Percentiles rank a stretch among this genome's conserved stretches.
Conservation (phyloP, 2,329 filamentous ascomycete species). For the Fusarium sp. region DNA sequence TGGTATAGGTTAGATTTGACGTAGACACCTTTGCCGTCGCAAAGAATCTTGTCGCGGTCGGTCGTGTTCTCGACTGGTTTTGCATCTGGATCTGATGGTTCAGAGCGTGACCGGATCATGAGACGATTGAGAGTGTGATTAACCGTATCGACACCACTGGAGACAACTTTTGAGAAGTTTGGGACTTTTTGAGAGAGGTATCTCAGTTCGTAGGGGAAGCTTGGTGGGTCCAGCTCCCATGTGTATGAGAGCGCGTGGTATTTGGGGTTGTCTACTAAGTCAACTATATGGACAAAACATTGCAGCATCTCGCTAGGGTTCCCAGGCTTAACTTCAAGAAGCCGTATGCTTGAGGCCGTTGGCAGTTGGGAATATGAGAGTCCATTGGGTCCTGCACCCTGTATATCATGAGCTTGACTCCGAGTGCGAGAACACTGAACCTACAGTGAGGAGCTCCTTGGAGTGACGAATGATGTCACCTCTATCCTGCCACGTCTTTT, state of each 20-base stretch:
- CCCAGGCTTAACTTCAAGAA: not conserved
- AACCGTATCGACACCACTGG: not conserved
- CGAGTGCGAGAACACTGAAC: accelerated
- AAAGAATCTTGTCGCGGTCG: not conserved
- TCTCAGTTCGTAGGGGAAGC: not conserved
- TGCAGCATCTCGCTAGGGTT: not conserved
- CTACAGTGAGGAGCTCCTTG: not conserved
- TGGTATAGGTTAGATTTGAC: not conserved
- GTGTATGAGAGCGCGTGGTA: not conserved
- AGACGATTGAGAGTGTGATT: not conserved
- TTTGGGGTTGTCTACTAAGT: not conserved
- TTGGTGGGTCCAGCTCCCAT: not conserved
- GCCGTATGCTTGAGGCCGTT: not conserved
- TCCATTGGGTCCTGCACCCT: not conserved
- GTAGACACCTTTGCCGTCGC: not conserved
- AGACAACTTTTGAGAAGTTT: not conserved
- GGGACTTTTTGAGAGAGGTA: not conserved
- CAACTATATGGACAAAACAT: not conserved
- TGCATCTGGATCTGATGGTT: not conserved
- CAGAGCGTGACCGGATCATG: not conserved
- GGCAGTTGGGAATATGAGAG: not conserved
- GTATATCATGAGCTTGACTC: accelerated
- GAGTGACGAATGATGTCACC: not conserved
- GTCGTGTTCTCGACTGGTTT: not conserved
- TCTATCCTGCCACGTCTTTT: not conserved